Percentiles rank a stretch among this genome's conserved stretches.
Conservation (phyloP, 2,329 filamentous ascomycete genomes). For the Mariannaea sp. region DNA sequence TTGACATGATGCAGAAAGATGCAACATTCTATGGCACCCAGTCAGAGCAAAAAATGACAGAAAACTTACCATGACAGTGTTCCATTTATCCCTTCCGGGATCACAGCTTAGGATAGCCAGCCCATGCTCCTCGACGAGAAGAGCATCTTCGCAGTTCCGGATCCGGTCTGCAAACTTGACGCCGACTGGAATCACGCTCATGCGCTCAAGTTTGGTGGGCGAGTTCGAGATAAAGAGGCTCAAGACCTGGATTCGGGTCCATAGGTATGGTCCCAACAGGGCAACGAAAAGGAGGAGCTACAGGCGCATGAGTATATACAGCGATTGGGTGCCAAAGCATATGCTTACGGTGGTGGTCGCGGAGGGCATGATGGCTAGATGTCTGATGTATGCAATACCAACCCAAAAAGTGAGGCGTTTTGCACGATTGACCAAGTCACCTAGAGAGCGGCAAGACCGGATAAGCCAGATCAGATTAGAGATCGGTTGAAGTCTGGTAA, state of each 20-base stretch:
- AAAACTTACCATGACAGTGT: conserved; percentile 47
- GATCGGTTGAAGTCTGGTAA: too few relatives aligned
- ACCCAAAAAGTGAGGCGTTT: too few relatives aligned
- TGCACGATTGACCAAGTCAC: too few relatives aligned
- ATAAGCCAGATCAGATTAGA: too few relatives aligned
- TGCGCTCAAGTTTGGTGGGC: conserved; percentile 35
- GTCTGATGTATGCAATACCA: too few relatives aligned
- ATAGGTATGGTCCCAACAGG: not conserved
- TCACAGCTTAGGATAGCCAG: conserved; percentile 47
- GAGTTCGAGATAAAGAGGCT: conserved; percentile 37
- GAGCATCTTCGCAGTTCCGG: conserved; percentile 47
- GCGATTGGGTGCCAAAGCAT: not conserved
- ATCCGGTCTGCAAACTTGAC: conserved; percentile 46
- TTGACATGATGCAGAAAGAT: too few relatives aligned
- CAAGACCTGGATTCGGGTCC: not conserved
- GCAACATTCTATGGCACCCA: too few relatives aligned
- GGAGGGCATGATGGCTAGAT: not conserved
- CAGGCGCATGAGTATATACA: not conserved
- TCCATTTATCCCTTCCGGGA: conserved; percentile 46
- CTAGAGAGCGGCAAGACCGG: too few relatives aligned
- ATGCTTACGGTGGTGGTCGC: not conserved
- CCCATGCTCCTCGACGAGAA: conserved; percentile 43
- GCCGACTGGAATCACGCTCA: conserved; percentile 37
- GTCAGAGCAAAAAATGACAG: not conserved
- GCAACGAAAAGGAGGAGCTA: not conserved